Percentiles rank a stretch among this genome's conserved stretches.
These are phyloP conservation scores for Phytopythium chamaehyphon DNA, from an alignment of 352 stramenopile genomes.

Conservation along the genomic window DNA sequence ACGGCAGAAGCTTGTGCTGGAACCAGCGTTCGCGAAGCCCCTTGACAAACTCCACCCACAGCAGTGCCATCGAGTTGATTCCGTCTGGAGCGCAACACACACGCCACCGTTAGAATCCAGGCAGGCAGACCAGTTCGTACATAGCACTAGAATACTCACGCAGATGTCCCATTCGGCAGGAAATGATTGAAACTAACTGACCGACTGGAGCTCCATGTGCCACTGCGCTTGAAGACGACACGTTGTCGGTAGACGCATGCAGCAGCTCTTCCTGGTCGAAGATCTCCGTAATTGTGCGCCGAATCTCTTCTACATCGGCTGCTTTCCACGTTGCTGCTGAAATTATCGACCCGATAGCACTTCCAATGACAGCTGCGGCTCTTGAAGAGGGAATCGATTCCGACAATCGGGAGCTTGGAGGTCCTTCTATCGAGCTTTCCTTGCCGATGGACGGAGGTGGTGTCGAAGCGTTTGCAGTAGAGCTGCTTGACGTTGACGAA, in stretches of 20 bases:
- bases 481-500: slow-evolving; percentile 7
- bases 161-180: slow-evolving; percentile 61
- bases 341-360: slow-evolving; percentile 57
- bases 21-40: slow-evolving; percentile 64
- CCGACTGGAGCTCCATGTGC: slow-evolving; percentile 54
- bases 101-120: slow-evolving; percentile 12
- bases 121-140: not conserved
- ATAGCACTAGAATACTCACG: slow-evolving; percentile 33
- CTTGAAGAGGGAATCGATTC: slow-evolving; percentile 68
- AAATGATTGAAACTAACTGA: slow-evolving; percentile 64
- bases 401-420: slow-evolving; percentile 15
- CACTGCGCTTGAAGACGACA: slow-evolving; percentile 18
- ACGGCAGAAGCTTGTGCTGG: slow-evolving; percentile 57
- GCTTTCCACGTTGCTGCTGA: slow-evolving; percentile 74
- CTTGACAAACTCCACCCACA: slow-evolving; percentile 87
- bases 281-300: slow-evolving; percentile 39
- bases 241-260: not conserved
- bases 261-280: slow-evolving; percentile 38
- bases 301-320: slow-evolving; percentile 63
- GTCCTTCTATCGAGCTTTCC: not conserved
- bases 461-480: slow-evolving; percentile 13
- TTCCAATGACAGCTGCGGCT: slow-evolving; percentile 65
- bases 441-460: slow-evolving; percentile 5
- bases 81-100: slow-evolving; percentile 34
- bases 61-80: slow-evolving; percentile 65